Base-by-base conservation (phyloP, 2,329 filamentous ascomycete genomes). In the Magnaporthiopsis incrustans region DNA sequence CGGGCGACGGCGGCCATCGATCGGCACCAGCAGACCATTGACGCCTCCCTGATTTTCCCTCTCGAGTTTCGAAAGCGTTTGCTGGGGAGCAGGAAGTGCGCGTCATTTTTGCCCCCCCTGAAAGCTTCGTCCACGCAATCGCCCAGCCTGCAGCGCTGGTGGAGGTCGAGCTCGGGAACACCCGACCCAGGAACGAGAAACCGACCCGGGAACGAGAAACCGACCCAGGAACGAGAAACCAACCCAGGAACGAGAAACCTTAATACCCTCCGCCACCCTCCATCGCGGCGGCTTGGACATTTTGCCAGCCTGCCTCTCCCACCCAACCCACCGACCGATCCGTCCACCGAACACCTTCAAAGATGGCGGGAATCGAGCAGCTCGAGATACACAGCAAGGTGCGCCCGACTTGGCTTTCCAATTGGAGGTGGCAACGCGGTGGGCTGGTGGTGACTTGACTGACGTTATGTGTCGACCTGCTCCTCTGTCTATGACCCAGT, bases 331-430 rank as follows among this genome's bases (percentile, higher is more conserved):
- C 57, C 57, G 14, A 27, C 26, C 57, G 26, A 27, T 8, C 25
- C 5, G 26, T 32, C 57, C 57, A 4, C 57, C 44, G 44, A 14
- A 6, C 7, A 11, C 44, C n/a, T 53, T 38, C 62, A 32, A 63
- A 61, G 26, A 97, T 97, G 93, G 92, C 91, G 66, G 92, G 91
- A 73, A 96, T 98, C 82, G 95, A 99, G 81, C 91, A 96, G 79
- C 84, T 99, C 70, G 92, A 98, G 77, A 91, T 99, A 70, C 94
- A 97, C 78, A 97, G 92, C 86, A 97, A 96, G 87, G 94, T 95
- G 84, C 70, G 81, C 73, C 64, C 60, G 63, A 61, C 64, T 62
- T 67, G n/a, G 53, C 38, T 11, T 30, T 50, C n/a, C 22, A 2
- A 2, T 56, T 18, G 22, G n/a, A 5, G 26, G 38, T 35, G 33